phyloP scores from a whole-genome alignment of 2,329 filamentous ascomycete species.

The Botrytis deweyae region DNA sequence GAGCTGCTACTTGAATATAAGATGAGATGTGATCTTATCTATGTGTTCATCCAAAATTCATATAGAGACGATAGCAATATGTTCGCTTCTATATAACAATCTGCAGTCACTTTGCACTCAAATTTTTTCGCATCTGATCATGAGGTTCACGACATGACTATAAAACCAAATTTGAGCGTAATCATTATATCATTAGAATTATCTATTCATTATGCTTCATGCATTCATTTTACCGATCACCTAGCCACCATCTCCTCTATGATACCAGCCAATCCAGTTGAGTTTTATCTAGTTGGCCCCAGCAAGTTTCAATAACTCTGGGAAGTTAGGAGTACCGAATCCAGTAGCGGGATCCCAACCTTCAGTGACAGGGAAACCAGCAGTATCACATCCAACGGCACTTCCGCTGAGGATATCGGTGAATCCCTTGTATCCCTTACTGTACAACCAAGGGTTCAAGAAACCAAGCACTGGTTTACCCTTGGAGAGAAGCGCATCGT shows the following conservation, averaged over 20 bases:
- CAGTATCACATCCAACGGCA: constrained; percentile 40
- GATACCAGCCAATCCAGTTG: neutral
- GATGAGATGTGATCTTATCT: neutral
- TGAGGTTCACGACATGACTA: neutral
- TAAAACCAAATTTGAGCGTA: neutral
- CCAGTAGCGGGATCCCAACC: constrained; percentile 43
- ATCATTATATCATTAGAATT: constrained; percentile 12
- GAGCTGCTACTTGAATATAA: neutral
- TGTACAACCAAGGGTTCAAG: constrained; percentile 47
- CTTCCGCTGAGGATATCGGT: constrained; percentile 43
- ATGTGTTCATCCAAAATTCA: neutral
- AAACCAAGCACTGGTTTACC: constrained; percentile 48
- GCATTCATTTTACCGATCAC: neutral
- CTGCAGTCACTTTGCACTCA: neutral
- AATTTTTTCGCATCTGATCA: neutral
- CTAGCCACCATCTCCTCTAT: too few relatives aligned
- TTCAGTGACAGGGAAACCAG: constrained; percentile 35
- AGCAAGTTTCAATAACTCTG: constrained; percentile 10
- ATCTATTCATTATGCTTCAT: neutral
- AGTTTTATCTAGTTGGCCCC: neutral
- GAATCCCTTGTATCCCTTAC: constrained; percentile 40
- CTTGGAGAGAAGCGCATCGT: constrained; percentile 56
- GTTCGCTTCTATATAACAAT: neutral
- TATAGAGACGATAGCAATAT: neutral
- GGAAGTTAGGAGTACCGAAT: constrained; percentile 38